phyloP scores from a whole-genome alignment of 345 rosid genomes.

The Kernera saxatilis region DNA sequence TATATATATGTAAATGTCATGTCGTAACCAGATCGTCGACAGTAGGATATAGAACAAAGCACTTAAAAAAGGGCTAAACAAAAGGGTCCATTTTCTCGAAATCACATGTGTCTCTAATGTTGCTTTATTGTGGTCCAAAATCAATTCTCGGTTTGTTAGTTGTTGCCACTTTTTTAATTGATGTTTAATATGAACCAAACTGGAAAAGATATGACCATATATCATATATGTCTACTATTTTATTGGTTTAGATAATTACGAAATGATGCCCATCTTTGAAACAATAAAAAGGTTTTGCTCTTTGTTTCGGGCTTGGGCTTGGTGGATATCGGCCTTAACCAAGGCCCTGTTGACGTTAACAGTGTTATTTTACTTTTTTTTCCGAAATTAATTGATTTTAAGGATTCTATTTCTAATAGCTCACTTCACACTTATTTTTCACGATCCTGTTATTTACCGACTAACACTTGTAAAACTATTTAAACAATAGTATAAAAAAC shows the following conservation, averaged over 20 bases:
- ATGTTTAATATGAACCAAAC: neutral
- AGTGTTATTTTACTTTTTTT: neutral
- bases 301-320: constrained; percentile 4
- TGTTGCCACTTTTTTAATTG: neutral
- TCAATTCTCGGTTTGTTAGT: constrained; percentile 6
- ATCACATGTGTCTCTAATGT: constrained; percentile 14
- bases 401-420: neutral
- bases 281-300: neutral
- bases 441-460: neutral
- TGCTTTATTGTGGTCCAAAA: constrained; percentile 24
- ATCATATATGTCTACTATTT: neutral
- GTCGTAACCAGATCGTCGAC: constrained; percentile 24
- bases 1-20: constrained; percentile 16
- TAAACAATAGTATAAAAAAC: neutral
- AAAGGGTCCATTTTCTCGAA: constrained; percentile 20
- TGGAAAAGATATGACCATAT: neutral
- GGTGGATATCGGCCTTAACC: neutral
- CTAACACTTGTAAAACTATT: neutral
- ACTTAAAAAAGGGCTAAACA: constrained; percentile 1
- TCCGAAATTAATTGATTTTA: no score
- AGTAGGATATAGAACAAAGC: neutral
- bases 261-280: neutral
- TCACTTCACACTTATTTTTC: neutral
- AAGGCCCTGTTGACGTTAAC: neutral
- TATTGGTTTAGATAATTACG: neutral